These are phyloP conservation scores for Rhynchosporium agropyri DNA, from an alignment of 2,329 filamentous ascomycete genomes.

Conservation along the genomic window DNA sequence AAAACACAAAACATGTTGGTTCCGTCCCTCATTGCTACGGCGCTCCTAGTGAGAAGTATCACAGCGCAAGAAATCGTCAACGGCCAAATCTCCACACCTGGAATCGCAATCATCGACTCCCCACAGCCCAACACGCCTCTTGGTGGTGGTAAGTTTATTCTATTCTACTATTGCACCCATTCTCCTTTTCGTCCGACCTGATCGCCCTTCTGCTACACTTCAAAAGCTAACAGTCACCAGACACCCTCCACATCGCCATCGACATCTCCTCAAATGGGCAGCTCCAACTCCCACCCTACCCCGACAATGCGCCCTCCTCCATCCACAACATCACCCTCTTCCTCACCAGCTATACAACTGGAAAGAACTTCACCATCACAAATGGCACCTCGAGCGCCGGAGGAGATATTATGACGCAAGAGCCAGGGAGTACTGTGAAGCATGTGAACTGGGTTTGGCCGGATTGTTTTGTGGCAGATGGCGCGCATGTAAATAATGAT, in stretches of 20 bases:
- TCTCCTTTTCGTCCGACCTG: no score
- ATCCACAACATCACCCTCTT: constrained; percentile 69
- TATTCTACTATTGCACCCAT: neutral
- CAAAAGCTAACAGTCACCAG: constrained; percentile 34
- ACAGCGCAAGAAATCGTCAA: constrained; percentile 58
- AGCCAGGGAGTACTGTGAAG: constrained; percentile 70
- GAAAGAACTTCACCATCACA: constrained; percentile 68
- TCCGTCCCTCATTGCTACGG: constrained; percentile 27
- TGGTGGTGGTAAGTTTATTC: constrained; percentile 57
- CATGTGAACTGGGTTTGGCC: constrained; percentile 76
- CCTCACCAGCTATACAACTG: constrained; percentile 63
- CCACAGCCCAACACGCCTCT: constrained; percentile 66
- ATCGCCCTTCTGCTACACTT: neutral
- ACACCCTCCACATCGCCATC: constrained; percentile 63
- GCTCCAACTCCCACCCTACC: constrained; percentile 60
- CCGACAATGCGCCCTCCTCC: constrained; percentile 55
- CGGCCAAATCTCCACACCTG: constrained; percentile 71
- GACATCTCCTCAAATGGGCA: constrained; percentile 68
- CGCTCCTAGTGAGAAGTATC: constrained; percentile 27
- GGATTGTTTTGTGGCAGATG: constrained; percentile 65
- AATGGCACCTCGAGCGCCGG: constrained; percentile 64
- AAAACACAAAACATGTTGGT: constrained; percentile 27
- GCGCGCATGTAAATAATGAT: constrained; percentile 42
- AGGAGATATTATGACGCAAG: constrained; percentile 64
- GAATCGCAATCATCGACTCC: constrained; percentile 66